These are phyloP conservation scores for Vanrija humicola DNA, from an alignment of 1,284 basidiomycete species.

Conservation along the genomic window DNA sequence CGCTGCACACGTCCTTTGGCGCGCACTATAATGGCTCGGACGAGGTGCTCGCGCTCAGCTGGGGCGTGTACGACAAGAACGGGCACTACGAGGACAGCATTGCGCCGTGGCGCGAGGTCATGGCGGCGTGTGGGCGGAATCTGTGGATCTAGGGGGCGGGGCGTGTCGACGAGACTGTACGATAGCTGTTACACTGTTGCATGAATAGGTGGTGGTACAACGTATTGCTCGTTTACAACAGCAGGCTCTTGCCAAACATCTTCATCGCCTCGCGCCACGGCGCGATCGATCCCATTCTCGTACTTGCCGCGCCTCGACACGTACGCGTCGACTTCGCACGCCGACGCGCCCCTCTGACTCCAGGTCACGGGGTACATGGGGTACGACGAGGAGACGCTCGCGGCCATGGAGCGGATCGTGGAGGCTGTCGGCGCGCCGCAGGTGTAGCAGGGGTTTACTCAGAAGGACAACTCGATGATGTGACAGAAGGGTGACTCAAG, in stretches of 20 bases:
- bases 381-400: not conserved
- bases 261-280: no score
- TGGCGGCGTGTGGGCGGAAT: constrained; percentile 10
- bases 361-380: not conserved
- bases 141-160: constrained; percentile 2
- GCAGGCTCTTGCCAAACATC: no score
- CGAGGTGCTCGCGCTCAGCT: constrained; percentile 14
- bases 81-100: constrained; percentile 18
- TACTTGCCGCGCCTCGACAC: constrained; percentile 6
- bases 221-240: no score
- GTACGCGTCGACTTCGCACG: constrained; percentile 2
- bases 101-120: constrained; percentile 20
- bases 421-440: no score
- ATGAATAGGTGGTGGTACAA: no score
- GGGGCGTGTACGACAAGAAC: constrained; percentile 13
- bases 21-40: constrained; percentile 8
- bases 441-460: no score
- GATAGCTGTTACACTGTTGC: no score
- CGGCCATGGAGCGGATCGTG: not conserved
- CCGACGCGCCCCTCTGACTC: not conserved
- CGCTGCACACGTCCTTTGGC: constrained; percentile 13
- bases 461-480: no score
- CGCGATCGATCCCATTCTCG: no score
- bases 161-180: no score
- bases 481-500: no score